These are phyloP conservation scores for Aphanoascus verrucosus DNA, from an alignment of 2,329 filamentous ascomycete species.

Conservation along the genomic window DNA sequence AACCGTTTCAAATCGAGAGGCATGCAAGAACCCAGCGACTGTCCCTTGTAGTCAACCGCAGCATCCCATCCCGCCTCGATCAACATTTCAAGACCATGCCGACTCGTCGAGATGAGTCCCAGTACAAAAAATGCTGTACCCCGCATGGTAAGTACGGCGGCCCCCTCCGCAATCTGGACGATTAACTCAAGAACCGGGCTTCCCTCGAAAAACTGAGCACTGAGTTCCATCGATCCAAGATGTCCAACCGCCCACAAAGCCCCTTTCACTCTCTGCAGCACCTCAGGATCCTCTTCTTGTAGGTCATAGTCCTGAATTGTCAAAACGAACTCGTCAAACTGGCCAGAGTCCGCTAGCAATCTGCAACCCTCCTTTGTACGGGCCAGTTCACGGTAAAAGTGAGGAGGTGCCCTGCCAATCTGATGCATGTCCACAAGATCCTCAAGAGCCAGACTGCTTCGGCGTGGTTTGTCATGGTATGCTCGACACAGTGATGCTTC, in stretches of 20 bases:
- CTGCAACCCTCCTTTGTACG: slow-evolving; percentile 86
- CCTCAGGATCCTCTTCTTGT: slow-evolving; percentile 73
- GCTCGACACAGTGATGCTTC: slow-evolving; percentile 89
- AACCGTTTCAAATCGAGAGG: slow-evolving; percentile 67
- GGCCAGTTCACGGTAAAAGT: slow-evolving; percentile 93
- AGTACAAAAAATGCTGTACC: slow-evolving; percentile 96
- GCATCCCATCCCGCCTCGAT: slow-evolving; percentile 88
- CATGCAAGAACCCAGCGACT: slow-evolving; percentile 77
- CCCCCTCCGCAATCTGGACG: slow-evolving; percentile 74
- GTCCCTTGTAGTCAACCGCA: slow-evolving; percentile 70
- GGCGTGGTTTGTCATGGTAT: slow-evolving; percentile 48
- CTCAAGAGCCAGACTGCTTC: slow-evolving; percentile 42
- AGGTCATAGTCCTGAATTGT: slow-evolving; percentile 82
- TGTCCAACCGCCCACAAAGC: slow-evolving; percentile 97
- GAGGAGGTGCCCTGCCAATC: slow-evolving; percentile 65
- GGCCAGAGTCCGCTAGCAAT: slow-evolving; percentile 80
- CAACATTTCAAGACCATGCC: slow-evolving; percentile 85
- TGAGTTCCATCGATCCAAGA: slow-evolving; percentile 94
- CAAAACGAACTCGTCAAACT: slow-evolving; percentile 84
- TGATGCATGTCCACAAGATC: slow-evolving; percentile 50
- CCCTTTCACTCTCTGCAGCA: slow-evolving; percentile 86
- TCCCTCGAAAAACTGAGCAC: slow-evolving; percentile 83
- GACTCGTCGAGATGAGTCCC: slow-evolving; percentile 79
- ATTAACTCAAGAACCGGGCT: slow-evolving; percentile 81
- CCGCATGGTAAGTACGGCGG: slow-evolving; percentile 81